Base-by-base conservation (phyloP, 2,329 filamentous ascomycete genomes). In the Fusarium odoratissimum region DNA sequence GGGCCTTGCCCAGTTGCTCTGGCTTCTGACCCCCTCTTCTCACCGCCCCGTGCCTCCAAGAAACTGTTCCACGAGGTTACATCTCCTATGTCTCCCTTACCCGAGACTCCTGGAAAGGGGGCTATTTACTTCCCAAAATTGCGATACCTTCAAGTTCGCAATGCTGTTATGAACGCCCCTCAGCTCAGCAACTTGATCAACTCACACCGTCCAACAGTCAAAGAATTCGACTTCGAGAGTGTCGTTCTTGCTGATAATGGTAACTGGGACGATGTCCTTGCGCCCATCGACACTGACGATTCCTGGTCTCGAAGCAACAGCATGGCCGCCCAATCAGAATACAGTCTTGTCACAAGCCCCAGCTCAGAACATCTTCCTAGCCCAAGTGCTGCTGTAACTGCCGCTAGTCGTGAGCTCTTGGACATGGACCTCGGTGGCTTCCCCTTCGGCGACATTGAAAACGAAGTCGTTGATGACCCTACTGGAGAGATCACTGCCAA, bases 251-350 rank as follows among this genome's bases (percentile, higher is more conserved):
- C 90, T 56, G 87, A 89, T 67, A 85, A 85, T 38, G 94, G 92
- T 33, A 91, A 86, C 64, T 97, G 94, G 94, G 92, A 96, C 65
- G 91, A 95, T 35, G 94, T 93, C 1, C 87, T 97, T n/a, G 89
- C 90, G 42, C 92, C 93, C 4, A 83, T 97, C 63, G 80, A 84
- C 70, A 82, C 76, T 70, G 83, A 79, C 76, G 85, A 80, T 70
- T 83, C 74, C n/a, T 83, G 82, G 82, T 80, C 79, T 31, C 69
- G 76, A 28, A 77, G 77, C 49, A 80, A 77, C 67, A 80, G 77
- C 52, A 41, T 76, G 41, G 49, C 72, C 40, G 70, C 76, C 4
- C 69, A 77, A n/a, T 79, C 78, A 17, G 76, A 80, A 61, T 77
- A 78, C 59, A 80, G 81, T 67, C 72, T 81, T 21, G 79, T 83